phyloP scores from a whole-genome alignment of 345 rosid genomes.

The Dovyalis caffra region DNA sequence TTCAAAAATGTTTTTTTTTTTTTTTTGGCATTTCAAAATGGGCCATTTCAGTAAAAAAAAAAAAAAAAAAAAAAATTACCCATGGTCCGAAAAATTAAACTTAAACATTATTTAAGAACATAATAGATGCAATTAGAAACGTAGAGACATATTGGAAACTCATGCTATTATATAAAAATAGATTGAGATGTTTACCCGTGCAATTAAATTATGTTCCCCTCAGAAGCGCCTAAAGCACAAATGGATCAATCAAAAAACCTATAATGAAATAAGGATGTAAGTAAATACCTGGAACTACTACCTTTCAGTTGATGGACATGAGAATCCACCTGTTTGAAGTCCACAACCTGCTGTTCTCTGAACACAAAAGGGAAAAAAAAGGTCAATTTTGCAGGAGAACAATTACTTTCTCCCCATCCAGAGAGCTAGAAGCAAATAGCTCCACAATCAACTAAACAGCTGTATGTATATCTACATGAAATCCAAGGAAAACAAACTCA shows the following conservation, averaged over 20 bases:
- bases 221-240: not conserved
- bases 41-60: too few species aligned
- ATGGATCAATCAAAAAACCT: not conserved
- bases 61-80: too few species aligned
- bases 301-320: conserved; percentile 94
- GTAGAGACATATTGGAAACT: too few species aligned
- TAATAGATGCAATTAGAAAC: too few species aligned
- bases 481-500: conserved; percentile 34
- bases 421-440: not conserved
- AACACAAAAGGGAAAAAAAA: conserved; percentile 1
- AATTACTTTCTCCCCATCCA: not conserved
- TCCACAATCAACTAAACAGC: not conserved
- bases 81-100: too few species aligned
- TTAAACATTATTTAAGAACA: too few species aligned
- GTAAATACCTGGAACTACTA: conserved; percentile 84
- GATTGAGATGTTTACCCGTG: too few species aligned
- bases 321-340: conserved; percentile 71
- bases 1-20: too few species aligned
- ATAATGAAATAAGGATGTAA: not conserved
- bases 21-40: too few species aligned
- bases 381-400: not conserved
- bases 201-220: not conserved
- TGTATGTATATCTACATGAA: not conserved
- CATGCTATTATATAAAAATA: too few species aligned
- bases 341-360: conserved; percentile 57